Base-by-base conservation (phyloP, 2,329 filamentous ascomycete species). In the Beauveria pseudobassiana region DNA sequence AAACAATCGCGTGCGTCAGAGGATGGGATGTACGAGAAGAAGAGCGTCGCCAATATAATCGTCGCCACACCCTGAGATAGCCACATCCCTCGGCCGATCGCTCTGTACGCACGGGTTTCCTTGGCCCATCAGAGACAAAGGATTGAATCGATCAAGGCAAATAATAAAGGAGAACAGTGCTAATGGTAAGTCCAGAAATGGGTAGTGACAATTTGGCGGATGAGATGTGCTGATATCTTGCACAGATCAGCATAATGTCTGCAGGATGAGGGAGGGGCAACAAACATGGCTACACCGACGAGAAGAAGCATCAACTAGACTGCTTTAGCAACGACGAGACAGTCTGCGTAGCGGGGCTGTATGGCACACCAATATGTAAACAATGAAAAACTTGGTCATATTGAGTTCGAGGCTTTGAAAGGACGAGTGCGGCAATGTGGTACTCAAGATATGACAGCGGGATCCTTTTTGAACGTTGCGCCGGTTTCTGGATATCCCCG, bases 1-100 rank as follows among this genome's bases (percentile, higher is more conserved):
- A 66, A 48, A 20, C 68, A 69, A 9, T 55, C 49, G 2, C 60
- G 59, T 18, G 56, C 55, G 2, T 63, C 59, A 1, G 64, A 64
- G 24, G 63, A 62, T 16, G 64, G 5, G 1, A 64, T 48, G 26
- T 65, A 38, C n/a, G 64, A 65, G 54, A 65, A 63, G 52, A 65
- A 64, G 9, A 66, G 62, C 16, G 65, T 65, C n/a, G 64, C 64
- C 24, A 66, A 9, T 38, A 64, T 62, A 10, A 56, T 63, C 22
- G 43, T 63, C 18, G 54, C 28, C 9, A 56, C 26, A 20, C 22
- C 53, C 53, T 56, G 42, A 30, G 42, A n/a, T 30, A 56, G 12
- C 12, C 40, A 24, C 42, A 56, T 16, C 8, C 34, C 53, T n/a
- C 26, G 53, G 6, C 42, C 53, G 12, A 56, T 24, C 9, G 42